phyloP scores from a whole-genome alignment of 768 basidiomycete species.

The Daedalea quercina region DNA sequence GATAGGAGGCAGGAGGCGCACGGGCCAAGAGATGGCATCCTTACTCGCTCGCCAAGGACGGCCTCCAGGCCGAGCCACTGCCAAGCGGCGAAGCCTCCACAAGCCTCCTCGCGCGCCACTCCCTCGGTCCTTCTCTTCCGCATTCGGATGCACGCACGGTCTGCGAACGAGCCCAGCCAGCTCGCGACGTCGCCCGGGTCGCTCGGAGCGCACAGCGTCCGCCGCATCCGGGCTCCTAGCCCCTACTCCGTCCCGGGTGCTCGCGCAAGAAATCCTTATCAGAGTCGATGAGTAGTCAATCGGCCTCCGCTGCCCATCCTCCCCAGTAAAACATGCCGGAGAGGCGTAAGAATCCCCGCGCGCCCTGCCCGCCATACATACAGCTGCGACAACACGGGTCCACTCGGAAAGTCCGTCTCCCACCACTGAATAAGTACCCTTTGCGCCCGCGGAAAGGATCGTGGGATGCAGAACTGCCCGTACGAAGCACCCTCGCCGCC shows the following conservation, averaged over 20 bases:
- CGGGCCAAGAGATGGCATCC: constrained; percentile 1
- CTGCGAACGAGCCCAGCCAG: neutral
- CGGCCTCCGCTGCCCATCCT: neutral
- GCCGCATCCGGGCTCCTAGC: neutral
- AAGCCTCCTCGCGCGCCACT: neutral
- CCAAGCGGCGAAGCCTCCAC: neutral
- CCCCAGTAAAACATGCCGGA: neutral
- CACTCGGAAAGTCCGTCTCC: neutral
- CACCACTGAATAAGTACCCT: neutral
- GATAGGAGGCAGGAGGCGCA: too few relatives aligned
- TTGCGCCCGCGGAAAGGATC: neutral
- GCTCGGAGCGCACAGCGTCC: constrained; percentile 3
- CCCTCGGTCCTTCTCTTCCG: neutral
- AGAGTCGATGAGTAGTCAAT: neutral
- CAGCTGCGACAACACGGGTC: neutral
- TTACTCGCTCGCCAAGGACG: neutral
- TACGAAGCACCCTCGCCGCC: neutral
- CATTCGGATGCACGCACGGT: too few relatives aligned
- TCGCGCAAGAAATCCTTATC: neutral
- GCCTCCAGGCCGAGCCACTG: neutral
- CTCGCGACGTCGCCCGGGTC: neutral
- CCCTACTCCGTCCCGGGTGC: neutral
- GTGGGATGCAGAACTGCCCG: neutral
- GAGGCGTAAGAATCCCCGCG: neutral
- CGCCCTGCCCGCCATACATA: neutral